These are phyloP conservation scores for Psophocarpus tetragonolobus DNA, from an alignment of 306 rosid species.

Conservation along the genomic window DNA sequence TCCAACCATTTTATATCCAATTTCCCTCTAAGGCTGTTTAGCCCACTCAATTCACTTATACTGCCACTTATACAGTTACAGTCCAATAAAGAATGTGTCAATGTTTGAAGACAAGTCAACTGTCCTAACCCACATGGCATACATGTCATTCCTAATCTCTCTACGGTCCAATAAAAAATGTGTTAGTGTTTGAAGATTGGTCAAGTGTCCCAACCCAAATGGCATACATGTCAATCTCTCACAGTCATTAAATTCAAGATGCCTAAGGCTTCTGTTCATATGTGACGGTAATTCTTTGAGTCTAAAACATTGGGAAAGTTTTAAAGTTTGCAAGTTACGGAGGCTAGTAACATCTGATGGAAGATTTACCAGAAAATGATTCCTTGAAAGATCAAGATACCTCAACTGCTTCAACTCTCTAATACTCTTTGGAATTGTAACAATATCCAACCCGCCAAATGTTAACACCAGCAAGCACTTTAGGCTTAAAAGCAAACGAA, in stretches of 20 bases:
- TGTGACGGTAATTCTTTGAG: slow-evolving; percentile 28
- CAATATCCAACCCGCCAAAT: background rate
- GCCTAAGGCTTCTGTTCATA: slow-evolving; percentile 31
- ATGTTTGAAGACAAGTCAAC: slow-evolving; percentile 27
- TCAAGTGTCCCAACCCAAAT: background rate
- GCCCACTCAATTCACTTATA: slow-evolving; percentile 17
- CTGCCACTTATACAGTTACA: background rate
- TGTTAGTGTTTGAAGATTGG: slow-evolving; percentile 31
- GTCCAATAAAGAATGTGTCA: background rate
- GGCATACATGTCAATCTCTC: slow-evolving; percentile 28
- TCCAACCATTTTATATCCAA: background rate
- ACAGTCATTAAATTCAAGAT: slow-evolving; percentile 20
- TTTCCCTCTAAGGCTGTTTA: slow-evolving; percentile 35
- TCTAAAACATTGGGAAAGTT: background rate
- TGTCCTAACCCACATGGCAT: slow-evolving; percentile 35
- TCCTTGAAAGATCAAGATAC: slow-evolving; percentile 36
- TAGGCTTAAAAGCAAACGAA: background rate
- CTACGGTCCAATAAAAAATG: background rate
- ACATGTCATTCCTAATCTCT: too few species aligned
- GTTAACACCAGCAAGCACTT: slow-evolving; percentile 29
- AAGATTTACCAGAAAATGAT: background rate
- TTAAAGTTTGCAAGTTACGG: slow-evolving; percentile 32
- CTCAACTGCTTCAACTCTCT: slow-evolving; percentile 34
- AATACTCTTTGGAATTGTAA: background rate
- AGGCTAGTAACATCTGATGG: slow-evolving; percentile 9